These are phyloP conservation scores for Aspergillus bombycis DNA, from an alignment of 2,329 filamentous ascomycete species.

Conservation along the genomic window DNA sequence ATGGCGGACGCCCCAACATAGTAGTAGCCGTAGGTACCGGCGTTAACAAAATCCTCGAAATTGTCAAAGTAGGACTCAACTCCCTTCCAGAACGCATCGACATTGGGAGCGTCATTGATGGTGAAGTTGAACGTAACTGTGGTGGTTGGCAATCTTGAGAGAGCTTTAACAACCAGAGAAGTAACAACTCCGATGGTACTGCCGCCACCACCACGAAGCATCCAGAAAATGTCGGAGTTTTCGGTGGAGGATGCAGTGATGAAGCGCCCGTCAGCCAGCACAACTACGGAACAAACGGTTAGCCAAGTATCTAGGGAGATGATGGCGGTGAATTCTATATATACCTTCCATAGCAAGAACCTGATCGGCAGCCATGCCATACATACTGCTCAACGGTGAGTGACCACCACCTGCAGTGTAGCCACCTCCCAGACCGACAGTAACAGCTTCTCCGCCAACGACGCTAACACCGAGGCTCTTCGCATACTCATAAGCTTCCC, in stretches of 20 bases:
- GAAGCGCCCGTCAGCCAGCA: conserved; percentile 23
- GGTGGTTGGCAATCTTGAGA: conserved; percentile 23
- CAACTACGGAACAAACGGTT: conserved; percentile 7
- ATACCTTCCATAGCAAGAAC: conserved; percentile 50
- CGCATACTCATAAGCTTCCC: conserved; percentile 51
- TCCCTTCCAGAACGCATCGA: conserved; percentile 23
- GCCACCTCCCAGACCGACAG: conserved; percentile 54
- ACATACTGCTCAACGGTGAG: conserved; percentile 47
- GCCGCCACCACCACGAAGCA: conserved; percentile 59
- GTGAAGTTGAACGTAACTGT: conserved; percentile 30
- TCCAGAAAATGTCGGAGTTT: conserved; percentile 53
- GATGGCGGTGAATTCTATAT: neutral
- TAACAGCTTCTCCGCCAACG: conserved; percentile 56
- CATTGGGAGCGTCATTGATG: conserved; percentile 19
- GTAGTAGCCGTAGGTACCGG: conserved; percentile 28
- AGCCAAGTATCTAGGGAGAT: neutral
- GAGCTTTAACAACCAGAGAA: conserved; percentile 32
- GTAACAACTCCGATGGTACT: conserved; percentile 51
- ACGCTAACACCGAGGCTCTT: conserved; percentile 50
- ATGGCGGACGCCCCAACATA: conserved; percentile 21
- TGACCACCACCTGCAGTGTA: conserved; percentile 50
- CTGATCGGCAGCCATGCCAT: conserved; percentile 62
- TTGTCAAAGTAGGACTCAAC: conserved; percentile 23
- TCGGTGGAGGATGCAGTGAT: conserved; percentile 25
- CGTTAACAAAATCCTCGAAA: conserved; percentile 24